Evolutionary conservation across 257 asterid genomes (phyloP).

Genomic region (Solanum etuberosum): DNA sequence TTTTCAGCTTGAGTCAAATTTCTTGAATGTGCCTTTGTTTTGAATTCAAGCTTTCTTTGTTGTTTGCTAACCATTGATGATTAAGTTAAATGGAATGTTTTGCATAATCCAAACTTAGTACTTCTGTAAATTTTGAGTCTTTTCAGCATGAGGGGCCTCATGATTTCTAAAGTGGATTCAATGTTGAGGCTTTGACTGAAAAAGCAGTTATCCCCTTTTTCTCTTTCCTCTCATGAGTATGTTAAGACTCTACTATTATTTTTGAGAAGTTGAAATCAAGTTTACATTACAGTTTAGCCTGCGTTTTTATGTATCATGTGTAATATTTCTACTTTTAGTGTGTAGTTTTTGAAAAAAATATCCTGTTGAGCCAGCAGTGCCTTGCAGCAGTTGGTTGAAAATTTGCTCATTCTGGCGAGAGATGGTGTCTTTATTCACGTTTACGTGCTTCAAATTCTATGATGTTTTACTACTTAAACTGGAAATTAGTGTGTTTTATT

Average conservation of each 20-base stretch:
- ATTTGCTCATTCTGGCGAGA: neutral
- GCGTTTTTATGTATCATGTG: neutral
- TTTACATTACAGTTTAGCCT: neutral
- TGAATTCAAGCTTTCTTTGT: neutral
- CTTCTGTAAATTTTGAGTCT: neutral
- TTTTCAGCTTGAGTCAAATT: neutral
- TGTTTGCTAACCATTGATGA: neutral
- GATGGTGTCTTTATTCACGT: neutral
- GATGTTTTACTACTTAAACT: no score
- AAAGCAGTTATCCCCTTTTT: neutral
- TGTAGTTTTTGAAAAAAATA: neutral
- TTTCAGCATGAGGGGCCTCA: constrained; percentile 19
- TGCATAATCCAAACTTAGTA: neutral
- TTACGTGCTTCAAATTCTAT: neutral
- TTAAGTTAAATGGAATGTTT: neutral
- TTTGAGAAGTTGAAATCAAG: neutral
- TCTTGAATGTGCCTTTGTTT: neutral
- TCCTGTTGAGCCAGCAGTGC: neutral
- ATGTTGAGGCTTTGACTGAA: constrained; percentile 10
- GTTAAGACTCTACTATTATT: neutral
- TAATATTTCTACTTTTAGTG: neutral
- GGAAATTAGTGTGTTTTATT: neutral
- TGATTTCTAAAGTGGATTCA: neutral
- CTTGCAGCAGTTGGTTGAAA: neutral
- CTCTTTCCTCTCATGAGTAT: neutral